Evolutionary conservation across 2,329 filamentous ascomycete genomes (phyloP), one percentile per base, ranked within the genome.

Genomic region (Clonostachys rhizophaga): DNA sequence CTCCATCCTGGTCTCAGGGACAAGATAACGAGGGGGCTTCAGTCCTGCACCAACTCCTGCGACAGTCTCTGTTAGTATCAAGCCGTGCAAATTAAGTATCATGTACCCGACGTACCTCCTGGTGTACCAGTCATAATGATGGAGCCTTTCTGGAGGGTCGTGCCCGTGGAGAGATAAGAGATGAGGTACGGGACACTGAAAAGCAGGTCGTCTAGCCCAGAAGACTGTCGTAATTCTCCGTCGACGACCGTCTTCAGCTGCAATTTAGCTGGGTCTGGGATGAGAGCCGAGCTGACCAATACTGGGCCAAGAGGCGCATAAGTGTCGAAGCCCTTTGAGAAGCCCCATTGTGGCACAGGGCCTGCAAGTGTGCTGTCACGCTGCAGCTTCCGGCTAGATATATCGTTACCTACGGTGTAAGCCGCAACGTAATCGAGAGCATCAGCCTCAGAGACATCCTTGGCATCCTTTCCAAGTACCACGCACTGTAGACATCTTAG

Each of bases 271-370:
- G 75, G 74, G 45, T 76, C 70, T 0, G 60, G 55, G 1, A 81
- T 56, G 0, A 77, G 47, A 2, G 58, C 58, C 0, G 63, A 58
- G 2, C 62, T 61, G 1, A 81, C 72, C 1, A 82, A 58, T 0
- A 36, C 51, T 0, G 78, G 78, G 0, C 78, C 78, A 0, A 82
- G 47, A 0, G 78, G 79, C 1, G 74, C 74, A 51, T 68, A 81
- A 0, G 69, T 76, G 52, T 83, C 77, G 46, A 82, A 82, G 0
- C 76, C 74, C 53, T 82, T 81, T 14, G 67, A 71, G 51, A 80
- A 82, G 0, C 72, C 69, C 73, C 75, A 81, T 55, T 83, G 79
- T 0, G 76, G 78, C 0, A 81, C 72, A 1, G 61, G 66, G 0
- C 77, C 76, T 0, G 77, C 76, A 4, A 70, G 61, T 0, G 58